Evolutionary conservation across 805 yeast genomes (phyloP), one percentile per base, ranked within the genome.

Genomic region (Cyberlindnera samutprakarnensis): DNA sequence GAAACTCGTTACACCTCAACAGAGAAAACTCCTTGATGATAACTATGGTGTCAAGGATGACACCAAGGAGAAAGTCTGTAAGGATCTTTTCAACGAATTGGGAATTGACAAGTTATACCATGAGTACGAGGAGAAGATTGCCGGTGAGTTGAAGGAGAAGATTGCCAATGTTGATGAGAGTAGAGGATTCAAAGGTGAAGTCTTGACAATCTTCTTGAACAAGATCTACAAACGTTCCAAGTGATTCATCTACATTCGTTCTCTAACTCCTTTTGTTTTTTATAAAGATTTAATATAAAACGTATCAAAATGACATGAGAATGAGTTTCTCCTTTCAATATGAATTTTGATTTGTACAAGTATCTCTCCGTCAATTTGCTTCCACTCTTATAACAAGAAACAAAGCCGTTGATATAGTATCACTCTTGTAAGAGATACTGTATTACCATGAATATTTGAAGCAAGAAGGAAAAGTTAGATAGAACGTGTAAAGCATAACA

Each of bases 191-290:
- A 90, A 85, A 63, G 74, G 72, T 44, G 81, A 78, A 27, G 96
- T 86, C n/a, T 68, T 92, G 47, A 71, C 84, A 18, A 76, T 76
- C 5, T 92, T 92, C 68, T 73, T 92, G 51, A 70, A 75, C 57
- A 92, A 92, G 65, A 83, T 92, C 50, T 92, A 92, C 77, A 88
- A 87, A 68, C 83, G 99, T 60, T 72, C 78, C 42, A 92, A 90
- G 66, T 90, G 74, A 33, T n/a, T n/a, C n/a, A n/a, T n/a, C n/a
- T n/a, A n/a, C n/a, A n/a, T n/a, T n/a, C n/a, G n/a, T n/a, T n/a
- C n/a, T n/a, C n/a, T n/a, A n/a, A n/a, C n/a, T n/a, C n/a, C n/a
- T n/a, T n/a, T n/a, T n/a, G n/a, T n/a, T n/a, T n/a, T n/a, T n/a
- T n/a, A n/a, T n/a, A n/a, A n/a, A n/a, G n/a, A n/a, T n/a, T n/a